Conservation (phyloP, 2,329 filamentous ascomycete genomes). For the Stenocarpella maydis region DNA sequence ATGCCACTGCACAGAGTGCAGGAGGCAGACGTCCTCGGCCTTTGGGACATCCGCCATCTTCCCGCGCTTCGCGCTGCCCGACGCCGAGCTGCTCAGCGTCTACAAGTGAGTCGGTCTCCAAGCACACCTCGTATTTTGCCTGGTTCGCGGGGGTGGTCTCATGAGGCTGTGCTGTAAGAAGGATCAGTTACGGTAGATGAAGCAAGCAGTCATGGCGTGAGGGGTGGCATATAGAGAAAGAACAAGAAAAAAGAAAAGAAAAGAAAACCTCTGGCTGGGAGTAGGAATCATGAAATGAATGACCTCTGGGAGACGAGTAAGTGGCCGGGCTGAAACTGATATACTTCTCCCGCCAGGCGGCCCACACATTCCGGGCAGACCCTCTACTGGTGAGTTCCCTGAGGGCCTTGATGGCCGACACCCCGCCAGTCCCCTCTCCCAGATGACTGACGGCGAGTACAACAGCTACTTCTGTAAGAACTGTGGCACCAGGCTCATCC, state of each 20-base stretch:
- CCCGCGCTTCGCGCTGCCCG: conserved; percentile 68
- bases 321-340: conserved; percentile 32
- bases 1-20: conserved; percentile 75
- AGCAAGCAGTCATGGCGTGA: background rate
- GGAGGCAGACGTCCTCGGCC: conserved; percentile 70
- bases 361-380: conserved; percentile 63
- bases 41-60: conserved; percentile 77
- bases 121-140: background rate
- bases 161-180: background rate
- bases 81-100: conserved; percentile 57
- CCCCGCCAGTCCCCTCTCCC: conserved; percentile 1
- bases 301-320: background rate
- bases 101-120: conserved; percentile 60
- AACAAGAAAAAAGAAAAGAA: background rate
- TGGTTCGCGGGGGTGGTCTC: background rate
- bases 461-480: conserved; percentile 70
- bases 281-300: background rate
- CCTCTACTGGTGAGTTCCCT: conserved; percentile 61
- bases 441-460: background rate
- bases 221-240: background rate
- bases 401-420: background rate
- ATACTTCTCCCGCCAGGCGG: conserved; percentile 52
- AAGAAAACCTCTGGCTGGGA: too few relatives aligned
- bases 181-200: background rate
- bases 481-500: conserved; percentile 72